Evolutionary conservation across 768 basidiomycete genomes (phyloP).

Genomic region (Suillus lakei): DNA sequence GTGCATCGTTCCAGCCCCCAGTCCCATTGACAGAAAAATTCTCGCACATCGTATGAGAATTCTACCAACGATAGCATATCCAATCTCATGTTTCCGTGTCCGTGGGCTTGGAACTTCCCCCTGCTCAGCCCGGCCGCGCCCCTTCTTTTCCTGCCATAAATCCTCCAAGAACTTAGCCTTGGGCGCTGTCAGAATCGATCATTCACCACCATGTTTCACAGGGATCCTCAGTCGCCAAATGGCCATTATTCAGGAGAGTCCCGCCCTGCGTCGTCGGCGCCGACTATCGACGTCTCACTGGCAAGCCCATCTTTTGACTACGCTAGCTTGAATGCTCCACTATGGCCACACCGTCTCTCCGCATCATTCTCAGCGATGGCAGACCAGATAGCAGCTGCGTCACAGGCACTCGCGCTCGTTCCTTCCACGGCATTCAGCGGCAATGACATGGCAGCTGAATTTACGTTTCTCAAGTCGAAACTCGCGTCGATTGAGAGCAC

Average conservation of each 20-base stretch:
- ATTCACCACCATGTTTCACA: conserved; percentile 8
- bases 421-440: conserved; percentile 27
- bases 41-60: conserved; percentile 18
- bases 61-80: neutral
- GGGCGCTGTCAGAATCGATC: neutral
- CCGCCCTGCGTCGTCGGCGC: conserved; percentile 19
- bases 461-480: conserved; percentile 26
- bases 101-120: conserved; percentile 10
- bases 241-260: conserved; percentile 5
- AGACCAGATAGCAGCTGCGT: conserved; percentile 45
- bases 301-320: conserved; percentile 17
- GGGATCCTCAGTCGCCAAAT: conserved; percentile 7
- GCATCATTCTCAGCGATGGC: conserved; percentile 45
- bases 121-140: neutral
- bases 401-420: conserved; percentile 39
- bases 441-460: conserved; percentile 14
- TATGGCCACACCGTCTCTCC: conserved; percentile 41
- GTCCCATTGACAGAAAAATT: conserved; percentile 2
- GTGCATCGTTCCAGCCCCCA: neutral
- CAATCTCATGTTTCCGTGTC: conserved; percentile 15
- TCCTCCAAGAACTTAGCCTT: neutral
- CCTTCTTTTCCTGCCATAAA: conserved; percentile 9
- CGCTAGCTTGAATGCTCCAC: conserved; percentile 4
- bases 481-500: conserved; percentile 38
- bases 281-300: conserved; percentile 24